These are phyloP conservation scores for Amanita phalloides DNA, from an alignment of 768 basidiomycete species.

Conservation along the genomic window DNA sequence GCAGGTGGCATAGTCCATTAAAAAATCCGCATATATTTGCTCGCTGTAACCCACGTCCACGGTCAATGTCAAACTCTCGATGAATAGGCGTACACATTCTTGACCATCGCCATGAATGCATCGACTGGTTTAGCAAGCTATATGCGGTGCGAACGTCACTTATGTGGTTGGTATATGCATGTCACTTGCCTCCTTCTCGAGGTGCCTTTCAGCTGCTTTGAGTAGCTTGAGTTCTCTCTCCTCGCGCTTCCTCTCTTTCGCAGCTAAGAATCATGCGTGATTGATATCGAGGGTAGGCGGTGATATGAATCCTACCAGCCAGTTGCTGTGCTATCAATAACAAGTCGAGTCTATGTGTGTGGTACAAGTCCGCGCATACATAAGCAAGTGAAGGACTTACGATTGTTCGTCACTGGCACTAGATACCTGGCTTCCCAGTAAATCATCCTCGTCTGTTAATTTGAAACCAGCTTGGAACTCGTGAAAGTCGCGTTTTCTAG, in stretches of 20 bases:
- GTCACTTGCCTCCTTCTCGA: conserved; percentile 10
- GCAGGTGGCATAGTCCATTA: conserved; percentile 14
- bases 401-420: not conserved
- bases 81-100: conserved; percentile 6
- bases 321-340: not conserved
- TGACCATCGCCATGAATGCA: conserved; percentile 7
- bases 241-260: conserved; percentile 11
- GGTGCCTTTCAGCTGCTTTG: conserved; percentile 12
- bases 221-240: conserved; percentile 13
- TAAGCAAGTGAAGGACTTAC: not conserved
- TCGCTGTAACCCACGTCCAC: conserved; percentile 8
- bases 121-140: conserved; percentile 10
- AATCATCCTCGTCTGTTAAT: not conserved
- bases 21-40: conserved; percentile 11
- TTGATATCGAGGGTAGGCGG: not conserved
- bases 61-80: not conserved
- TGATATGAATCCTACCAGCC: not conserved
- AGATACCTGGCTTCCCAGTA: not conserved
- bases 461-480: not conserved
- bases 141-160: not conserved
- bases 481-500: not conserved
- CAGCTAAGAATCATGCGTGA: not conserved
- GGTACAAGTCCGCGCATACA: not conserved
- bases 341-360: not conserved
- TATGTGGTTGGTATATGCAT: not conserved